Evolutionary conservation across 2,329 filamentous ascomycete species (phyloP).

Genomic region (Elsinoe necatrix): DNA sequence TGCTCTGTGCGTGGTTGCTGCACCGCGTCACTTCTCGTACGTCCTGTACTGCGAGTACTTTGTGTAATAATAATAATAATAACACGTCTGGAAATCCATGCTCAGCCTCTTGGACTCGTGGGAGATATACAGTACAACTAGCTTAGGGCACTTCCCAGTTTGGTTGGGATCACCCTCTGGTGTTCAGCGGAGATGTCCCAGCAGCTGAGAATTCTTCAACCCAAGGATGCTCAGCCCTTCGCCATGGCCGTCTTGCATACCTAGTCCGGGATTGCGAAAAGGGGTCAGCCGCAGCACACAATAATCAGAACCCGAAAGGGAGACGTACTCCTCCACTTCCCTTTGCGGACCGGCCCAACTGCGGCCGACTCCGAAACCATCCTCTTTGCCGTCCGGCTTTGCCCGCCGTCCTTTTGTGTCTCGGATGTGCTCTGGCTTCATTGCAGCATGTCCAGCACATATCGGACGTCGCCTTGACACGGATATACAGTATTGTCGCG

Average conservation of each 20-base stretch:
- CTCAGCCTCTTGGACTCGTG: constrained; percentile 9
- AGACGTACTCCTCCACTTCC: constrained; percentile 4
- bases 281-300: not conserved
- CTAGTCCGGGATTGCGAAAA: not conserved
- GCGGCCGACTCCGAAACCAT: constrained; percentile 1
- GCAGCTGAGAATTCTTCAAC: not conserved
- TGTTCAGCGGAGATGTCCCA: not conserved
- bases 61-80: too few relatives aligned
- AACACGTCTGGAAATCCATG: not conserved
- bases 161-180: not conserved
- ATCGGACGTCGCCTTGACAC: not conserved
- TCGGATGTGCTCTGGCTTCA: not conserved
- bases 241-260: constrained; percentile 11
- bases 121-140: not conserved
- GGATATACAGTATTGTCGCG: not conserved
- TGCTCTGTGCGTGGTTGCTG: not conserved
- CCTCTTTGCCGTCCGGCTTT: not conserved
- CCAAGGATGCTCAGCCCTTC: constrained; percentile 2
- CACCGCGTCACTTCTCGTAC: not conserved
- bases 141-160: not conserved
- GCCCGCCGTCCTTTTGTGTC: not conserved
- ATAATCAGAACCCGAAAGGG: not conserved
- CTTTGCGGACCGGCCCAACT: not conserved
- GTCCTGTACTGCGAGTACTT: not conserved
- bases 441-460: not conserved